Conservation (phyloP, 495 filamentous ascomycete genomes). For the Darksidea phi region DNA sequence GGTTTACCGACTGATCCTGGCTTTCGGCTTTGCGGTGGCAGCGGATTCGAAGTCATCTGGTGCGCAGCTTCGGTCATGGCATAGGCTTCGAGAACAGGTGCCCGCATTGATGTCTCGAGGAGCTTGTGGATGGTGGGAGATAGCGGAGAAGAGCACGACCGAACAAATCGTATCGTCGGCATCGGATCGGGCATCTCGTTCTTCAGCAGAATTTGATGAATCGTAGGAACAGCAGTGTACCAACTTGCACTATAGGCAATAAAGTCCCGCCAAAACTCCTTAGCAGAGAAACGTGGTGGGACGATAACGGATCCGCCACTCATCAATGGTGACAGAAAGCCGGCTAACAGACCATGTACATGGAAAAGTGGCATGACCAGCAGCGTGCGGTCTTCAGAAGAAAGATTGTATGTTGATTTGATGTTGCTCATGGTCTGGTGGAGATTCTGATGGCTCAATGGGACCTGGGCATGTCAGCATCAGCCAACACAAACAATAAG, state of each 20-base stretch:
- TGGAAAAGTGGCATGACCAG: slow-evolving; percentile 31
- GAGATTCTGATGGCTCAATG: slow-evolving; percentile 18
- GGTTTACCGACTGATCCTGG: slow-evolving; percentile 20
- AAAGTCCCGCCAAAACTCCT: slow-evolving; percentile 51
- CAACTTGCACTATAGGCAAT: slow-evolving; percentile 45
- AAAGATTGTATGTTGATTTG: slow-evolving; percentile 18
- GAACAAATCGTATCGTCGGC: slow-evolving; percentile 42
- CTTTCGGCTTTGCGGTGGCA: slow-evolving; percentile 15
- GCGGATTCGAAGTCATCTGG: slow-evolving; percentile 26
- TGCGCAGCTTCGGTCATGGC: slow-evolving; percentile 27
- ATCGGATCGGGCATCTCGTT: slow-evolving; percentile 48
- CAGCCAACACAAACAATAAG: not conserved
- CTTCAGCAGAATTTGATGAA: slow-evolving; percentile 47
- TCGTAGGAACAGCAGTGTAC: slow-evolving; percentile 54
- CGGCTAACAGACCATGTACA: slow-evolving; percentile 21
- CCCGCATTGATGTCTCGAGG: slow-evolving; percentile 15
- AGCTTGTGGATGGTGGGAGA: slow-evolving; percentile 18
- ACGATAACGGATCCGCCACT: slow-evolving; percentile 43
- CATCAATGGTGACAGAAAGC: slow-evolving; percentile 32
- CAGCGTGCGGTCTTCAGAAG: slow-evolving; percentile 12
- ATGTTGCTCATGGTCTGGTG: slow-evolving; percentile 20
- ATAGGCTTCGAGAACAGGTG: slow-evolving; percentile 21
- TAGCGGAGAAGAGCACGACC: slow-evolving; percentile 25
- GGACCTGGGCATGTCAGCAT: slow-evolving; percentile 4
- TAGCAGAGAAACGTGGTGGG: slow-evolving; percentile 50